Conservation (phyloP, 202 grass and related monocot species). For the Hordeum pubiflorum region DNA sequence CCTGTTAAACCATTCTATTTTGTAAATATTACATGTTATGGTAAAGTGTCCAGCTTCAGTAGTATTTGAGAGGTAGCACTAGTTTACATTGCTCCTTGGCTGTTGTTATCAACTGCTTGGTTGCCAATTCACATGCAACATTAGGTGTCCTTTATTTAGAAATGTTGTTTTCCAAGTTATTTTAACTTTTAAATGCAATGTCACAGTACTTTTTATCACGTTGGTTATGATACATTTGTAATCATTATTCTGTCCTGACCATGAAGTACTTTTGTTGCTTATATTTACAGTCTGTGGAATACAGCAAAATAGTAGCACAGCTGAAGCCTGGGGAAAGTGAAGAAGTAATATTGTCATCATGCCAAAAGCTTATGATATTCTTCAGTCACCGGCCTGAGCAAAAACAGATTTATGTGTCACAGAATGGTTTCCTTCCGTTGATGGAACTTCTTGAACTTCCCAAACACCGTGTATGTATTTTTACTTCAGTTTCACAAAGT, state of each 20-base stretch:
- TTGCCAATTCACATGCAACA: neutral
- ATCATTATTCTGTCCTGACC: constrained; percentile 15
- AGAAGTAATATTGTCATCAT: constrained; percentile 81
- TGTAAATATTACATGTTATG: neutral
- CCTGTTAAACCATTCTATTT: neutral
- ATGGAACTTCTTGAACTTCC: constrained; percentile 95
- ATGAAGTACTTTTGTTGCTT: constrained; percentile 3
- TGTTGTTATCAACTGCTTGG: neutral
- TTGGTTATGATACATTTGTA: neutral
- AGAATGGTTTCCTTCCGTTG: constrained; percentile 85
- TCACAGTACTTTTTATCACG: neutral
- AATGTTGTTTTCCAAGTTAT: neutral
- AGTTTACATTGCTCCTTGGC: neutral
- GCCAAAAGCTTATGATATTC: constrained; percentile 78
- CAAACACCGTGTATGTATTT: constrained; percentile 67
- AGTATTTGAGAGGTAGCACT: neutral
- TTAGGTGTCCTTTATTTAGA: neutral
- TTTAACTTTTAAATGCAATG: constrained; percentile 4
- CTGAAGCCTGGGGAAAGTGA: constrained; percentile 83
- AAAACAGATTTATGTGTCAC: constrained; percentile 86
- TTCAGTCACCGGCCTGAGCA: constrained; percentile 75
- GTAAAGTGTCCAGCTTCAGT: constrained; percentile 1
- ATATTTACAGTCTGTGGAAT: constrained; percentile 78
- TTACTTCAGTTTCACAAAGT: constrained; percentile 18
- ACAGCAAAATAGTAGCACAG: constrained; percentile 86